A percentile compares a stretch with the other conserved stretches of the same genome.
These are phyloP conservation scores for Microcyclospora tardicrescens DNA, from an alignment of 2,329 filamentous ascomycete genomes.

Conservation along the genomic window DNA sequence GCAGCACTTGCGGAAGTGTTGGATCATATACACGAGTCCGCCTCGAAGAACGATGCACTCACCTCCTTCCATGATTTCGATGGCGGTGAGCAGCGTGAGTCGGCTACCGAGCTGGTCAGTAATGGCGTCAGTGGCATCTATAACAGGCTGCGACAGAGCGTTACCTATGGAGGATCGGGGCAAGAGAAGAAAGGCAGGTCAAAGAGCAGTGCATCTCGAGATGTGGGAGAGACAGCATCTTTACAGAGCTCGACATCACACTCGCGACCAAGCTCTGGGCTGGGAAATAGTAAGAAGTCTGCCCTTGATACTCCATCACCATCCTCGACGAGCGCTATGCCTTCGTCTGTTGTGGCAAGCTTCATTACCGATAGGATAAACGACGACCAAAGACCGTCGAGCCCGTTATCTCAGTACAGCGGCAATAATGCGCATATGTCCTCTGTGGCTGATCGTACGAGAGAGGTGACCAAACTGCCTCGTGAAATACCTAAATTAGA, in stretches of 20 bases:
- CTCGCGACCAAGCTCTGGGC: too few species aligned
- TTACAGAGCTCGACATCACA: conserved; percentile 10
- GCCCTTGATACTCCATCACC: conserved; percentile 9
- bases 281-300: conserved; percentile 5
- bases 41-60: conserved; percentile 70
- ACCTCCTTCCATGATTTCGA: conserved; percentile 95
- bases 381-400: too few species aligned
- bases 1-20: conserved; percentile 65
- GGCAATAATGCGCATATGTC: too few species aligned
- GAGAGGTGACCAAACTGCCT: too few species aligned
- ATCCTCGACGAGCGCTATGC: conserved; percentile 9
- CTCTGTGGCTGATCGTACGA: too few species aligned
- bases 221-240: conserved; percentile 11
- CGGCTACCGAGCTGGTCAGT: conserved; percentile 25
- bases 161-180: conserved; percentile 10
- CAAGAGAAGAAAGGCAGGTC: conserved; percentile 13
- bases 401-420: too few species aligned
- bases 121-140: conserved; percentile 66
- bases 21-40: conserved; percentile 76
- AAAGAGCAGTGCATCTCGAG: conserved; percentile 15
- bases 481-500: too few species aligned
- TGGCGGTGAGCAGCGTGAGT: conserved; percentile 42
- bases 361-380: conserved; percentile 1
- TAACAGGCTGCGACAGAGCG: conserved; percentile 52
- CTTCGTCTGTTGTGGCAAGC: conserved; percentile 10